Evolutionary conservation across 805 yeast species (phyloP).

Genomic region (Groenewaldozyma tartarivorans): DNA sequence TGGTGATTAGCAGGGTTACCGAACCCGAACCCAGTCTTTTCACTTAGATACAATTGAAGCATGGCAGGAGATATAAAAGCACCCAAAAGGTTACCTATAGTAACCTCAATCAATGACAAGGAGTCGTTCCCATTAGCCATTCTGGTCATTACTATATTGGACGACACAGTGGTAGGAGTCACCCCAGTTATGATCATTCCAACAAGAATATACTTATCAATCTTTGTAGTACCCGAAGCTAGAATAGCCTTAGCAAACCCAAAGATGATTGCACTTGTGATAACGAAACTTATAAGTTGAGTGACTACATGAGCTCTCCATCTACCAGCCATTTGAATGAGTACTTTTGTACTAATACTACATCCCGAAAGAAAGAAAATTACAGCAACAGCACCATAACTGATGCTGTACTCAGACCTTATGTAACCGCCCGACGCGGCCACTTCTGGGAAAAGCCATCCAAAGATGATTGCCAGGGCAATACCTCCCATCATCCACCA

Average conservation of each 20-base stretch:
- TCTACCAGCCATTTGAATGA: constrained; percentile 53
- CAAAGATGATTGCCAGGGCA: constrained; percentile 66
- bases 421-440: constrained; percentile 77
- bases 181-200: constrained; percentile 78
- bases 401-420: constrained; percentile 64
- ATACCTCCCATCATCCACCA: constrained; percentile 66
- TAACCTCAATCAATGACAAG: constrained; percentile 72
- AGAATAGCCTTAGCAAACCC: constrained; percentile 65
- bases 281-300: constrained; percentile 54
- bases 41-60: constrained; percentile 54
- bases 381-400: constrained; percentile 79
- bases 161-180: constrained; percentile 86
- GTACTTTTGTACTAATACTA: constrained; percentile 57
- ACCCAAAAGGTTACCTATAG: constrained; percentile 75
- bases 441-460: constrained; percentile 70
- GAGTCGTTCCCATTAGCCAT: constrained; percentile 77
- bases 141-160: constrained; percentile 87
- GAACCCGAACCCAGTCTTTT: constrained; percentile 50
- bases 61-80: constrained; percentile 84
- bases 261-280: constrained; percentile 61
- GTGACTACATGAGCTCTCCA: constrained; percentile 81
- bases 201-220: constrained; percentile 67
- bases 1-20: constrained; percentile 62
- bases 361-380: constrained; percentile 77
- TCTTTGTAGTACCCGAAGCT: constrained; percentile 45